Evolutionary conservation across 495 filamentous ascomycete species (phyloP).

Genomic region (Parathielavia hyrcaniae): DNA sequence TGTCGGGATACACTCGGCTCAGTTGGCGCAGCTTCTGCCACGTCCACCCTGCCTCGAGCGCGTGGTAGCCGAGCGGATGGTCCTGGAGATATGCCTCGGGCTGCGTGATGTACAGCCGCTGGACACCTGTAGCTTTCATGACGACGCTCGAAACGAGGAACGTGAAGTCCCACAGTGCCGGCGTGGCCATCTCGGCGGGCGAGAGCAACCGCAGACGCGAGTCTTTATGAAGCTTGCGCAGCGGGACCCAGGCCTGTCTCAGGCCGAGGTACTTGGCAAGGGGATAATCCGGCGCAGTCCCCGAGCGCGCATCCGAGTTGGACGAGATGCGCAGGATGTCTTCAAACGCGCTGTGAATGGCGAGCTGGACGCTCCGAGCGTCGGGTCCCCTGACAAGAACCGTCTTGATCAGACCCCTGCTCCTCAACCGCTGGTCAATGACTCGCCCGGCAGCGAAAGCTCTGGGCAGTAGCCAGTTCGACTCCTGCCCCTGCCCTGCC

Average conservation of each 20-base stretch:
- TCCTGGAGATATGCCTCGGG: constrained; percentile 59
- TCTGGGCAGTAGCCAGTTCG: constrained; percentile 51
- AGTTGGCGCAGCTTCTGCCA: constrained; percentile 56
- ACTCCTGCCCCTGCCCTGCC: constrained; percentile 38
- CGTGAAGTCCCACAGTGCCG: constrained; percentile 58
- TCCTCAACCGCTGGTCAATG: constrained; percentile 56
- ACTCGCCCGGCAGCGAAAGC: constrained; percentile 50
- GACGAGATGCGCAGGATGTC: constrained; percentile 41
- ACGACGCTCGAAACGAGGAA: constrained; percentile 58
- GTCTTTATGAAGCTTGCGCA: constrained; percentile 65
- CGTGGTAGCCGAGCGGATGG: constrained; percentile 43
- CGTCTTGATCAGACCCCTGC: constrained; percentile 58
- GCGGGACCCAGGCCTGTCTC: constrained; percentile 55
- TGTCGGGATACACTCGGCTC: constrained; percentile 48
- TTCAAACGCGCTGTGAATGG: constrained; percentile 53
- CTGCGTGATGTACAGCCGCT: constrained; percentile 60
- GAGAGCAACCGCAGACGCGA: constrained; percentile 58
- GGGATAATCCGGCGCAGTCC: constrained; percentile 28
- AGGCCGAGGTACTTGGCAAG: constrained; percentile 44
- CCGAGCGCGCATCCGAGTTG: constrained; percentile 14
- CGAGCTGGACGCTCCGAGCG: constrained; percentile 54
- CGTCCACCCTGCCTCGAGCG: constrained; percentile 48
- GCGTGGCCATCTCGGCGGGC: constrained; percentile 58
- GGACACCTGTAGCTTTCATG: constrained; percentile 54
- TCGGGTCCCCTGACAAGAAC: constrained; percentile 52